Percentiles rank a stretch among this genome's conserved stretches.
These are phyloP conservation scores for Brasenia schreberi DNA, from an alignment of 164 flowering plant genomes.

Conservation along the genomic window DNA sequence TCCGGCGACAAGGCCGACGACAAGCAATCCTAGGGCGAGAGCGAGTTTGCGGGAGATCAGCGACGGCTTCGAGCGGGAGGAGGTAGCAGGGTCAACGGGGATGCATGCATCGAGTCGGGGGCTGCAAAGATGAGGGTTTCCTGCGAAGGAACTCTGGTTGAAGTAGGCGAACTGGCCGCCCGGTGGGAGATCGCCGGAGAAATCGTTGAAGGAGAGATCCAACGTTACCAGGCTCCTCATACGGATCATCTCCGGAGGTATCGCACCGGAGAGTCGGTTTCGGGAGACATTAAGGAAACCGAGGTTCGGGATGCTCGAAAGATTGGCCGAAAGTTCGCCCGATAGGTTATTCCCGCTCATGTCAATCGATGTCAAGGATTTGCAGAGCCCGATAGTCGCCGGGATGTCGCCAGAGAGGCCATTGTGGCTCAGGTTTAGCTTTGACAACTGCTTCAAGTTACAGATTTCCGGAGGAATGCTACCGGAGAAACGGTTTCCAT, in stretches of 20 bases:
- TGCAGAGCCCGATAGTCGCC: conserved; percentile 15
- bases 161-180: conserved; percentile 57
- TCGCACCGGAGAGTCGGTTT: conserved; percentile 43
- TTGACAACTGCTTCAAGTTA: conserved; percentile 21
- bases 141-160: conserved; percentile 42
- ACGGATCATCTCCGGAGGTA: conserved; percentile 41
- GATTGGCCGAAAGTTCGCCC: conserved; percentile 41
- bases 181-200: conserved; percentile 44
- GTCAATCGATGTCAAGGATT: conserved; percentile 37
- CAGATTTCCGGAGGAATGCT: conserved; percentile 47
- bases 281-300: conserved; percentile 44
- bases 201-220: conserved; percentile 61
- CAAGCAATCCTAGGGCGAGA: conserved; percentile 11
- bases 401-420: conserved; percentile 56
- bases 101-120: conserved; percentile 16
- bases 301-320: conserved; percentile 24
- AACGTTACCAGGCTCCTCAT: conserved; percentile 54
- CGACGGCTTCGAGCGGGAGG: neutral
- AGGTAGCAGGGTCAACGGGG: neutral
- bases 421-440: conserved; percentile 42
- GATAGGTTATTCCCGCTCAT: conserved; percentile 44
- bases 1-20: conserved; percentile 8
- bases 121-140: conserved; percentile 67
- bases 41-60: conserved; percentile 14
- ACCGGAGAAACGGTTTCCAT: conserved; percentile 39